Conservation (phyloP, 805 yeast species). For the Jamesozyma piceae region DNA sequence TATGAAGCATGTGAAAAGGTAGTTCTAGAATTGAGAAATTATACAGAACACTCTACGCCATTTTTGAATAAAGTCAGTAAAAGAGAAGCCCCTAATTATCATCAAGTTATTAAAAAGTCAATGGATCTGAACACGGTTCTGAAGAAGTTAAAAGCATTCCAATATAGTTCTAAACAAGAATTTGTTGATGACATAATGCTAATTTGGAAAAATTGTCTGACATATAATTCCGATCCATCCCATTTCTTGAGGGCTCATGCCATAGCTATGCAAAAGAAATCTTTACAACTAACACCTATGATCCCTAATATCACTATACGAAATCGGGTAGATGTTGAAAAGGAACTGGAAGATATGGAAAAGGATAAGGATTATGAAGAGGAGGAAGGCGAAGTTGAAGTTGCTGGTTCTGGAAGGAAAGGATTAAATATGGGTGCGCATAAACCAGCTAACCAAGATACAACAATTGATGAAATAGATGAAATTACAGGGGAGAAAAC, state of each 20-base stretch:
- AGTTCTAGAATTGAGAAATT: slow-evolving; percentile 76
- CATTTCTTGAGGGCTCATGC: slow-evolving; percentile 90
- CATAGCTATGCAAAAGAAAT: slow-evolving; percentile 87
- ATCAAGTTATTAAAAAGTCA: slow-evolving; percentile 79
- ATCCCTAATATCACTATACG: slow-evolving; percentile 83
- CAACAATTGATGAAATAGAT: slow-evolving; percentile 3
- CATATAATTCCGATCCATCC: slow-evolving; percentile 89
- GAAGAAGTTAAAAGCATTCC: slow-evolving; percentile 76
- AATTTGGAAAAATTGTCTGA: slow-evolving; percentile 89
- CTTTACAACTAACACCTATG: slow-evolving; percentile 62
- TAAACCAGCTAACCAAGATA: slow-evolving; percentile 19
- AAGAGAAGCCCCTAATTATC: slow-evolving; percentile 96
- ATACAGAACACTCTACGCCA: slow-evolving; percentile 94
- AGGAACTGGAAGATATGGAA: slow-evolving; percentile 43
- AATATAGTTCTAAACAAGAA: slow-evolving; percentile 74
- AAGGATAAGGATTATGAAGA: slow-evolving; percentile 33
- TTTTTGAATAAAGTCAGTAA: slow-evolving; percentile 93
- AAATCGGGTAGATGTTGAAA: slow-evolving; percentile 62
- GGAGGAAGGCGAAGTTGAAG: slow-evolving; percentile 25
- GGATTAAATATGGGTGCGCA: slow-evolving; percentile 32
- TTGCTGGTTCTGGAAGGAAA: slow-evolving; percentile 30
- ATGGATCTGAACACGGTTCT: slow-evolving; percentile 94
- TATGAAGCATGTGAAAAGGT: slow-evolving; percentile 97
- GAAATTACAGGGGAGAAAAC: background rate
- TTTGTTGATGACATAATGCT: slow-evolving; percentile 94